Evolutionary conservation across 106 monocot species (phyloP).

Genomic region (Dioscorea dumetorum): DNA sequence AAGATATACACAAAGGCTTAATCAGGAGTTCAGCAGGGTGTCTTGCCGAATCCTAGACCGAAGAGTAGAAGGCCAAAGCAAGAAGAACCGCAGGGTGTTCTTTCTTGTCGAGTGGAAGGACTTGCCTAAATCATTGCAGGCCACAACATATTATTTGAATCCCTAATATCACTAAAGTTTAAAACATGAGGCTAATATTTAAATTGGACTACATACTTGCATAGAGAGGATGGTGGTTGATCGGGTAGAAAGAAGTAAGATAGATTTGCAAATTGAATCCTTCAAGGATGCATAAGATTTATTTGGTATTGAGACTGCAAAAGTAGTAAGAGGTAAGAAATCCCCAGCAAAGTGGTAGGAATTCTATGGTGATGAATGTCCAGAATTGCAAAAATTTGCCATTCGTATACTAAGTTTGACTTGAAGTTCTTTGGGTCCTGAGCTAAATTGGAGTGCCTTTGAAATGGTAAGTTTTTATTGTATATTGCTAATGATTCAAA

Average conservation of each 20-base stretch:
- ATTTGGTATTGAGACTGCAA: background rate
- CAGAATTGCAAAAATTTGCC: constrained; percentile 2
- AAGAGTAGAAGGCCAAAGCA: no score
- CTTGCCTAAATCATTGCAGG: no score
- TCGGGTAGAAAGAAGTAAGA: background rate
- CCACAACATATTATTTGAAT: constrained; percentile 2
- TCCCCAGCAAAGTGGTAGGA: background rate
- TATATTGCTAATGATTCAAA: background rate
- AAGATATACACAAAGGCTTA: no score
- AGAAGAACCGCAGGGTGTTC: no score
- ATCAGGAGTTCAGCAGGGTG: no score
- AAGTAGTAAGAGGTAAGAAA: background rate
- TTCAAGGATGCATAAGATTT: background rate
- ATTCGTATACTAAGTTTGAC: constrained; percentile 4
- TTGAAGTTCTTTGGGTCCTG: constrained; percentile 1
- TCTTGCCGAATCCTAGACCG: no score
- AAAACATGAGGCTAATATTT: background rate
- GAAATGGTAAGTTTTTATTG: background rate
- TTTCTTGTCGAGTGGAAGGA: no score
- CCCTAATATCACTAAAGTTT: background rate
- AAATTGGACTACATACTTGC: background rate
- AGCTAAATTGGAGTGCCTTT: constrained; percentile 1
- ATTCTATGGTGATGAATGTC: background rate
- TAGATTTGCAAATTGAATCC: background rate
- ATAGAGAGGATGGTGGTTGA: background rate